Evolutionary conservation across 139 green algal genomes (phyloP), one percentile per base, ranked within the genome.

Genomic region (Chlorella sp.): DNA sequence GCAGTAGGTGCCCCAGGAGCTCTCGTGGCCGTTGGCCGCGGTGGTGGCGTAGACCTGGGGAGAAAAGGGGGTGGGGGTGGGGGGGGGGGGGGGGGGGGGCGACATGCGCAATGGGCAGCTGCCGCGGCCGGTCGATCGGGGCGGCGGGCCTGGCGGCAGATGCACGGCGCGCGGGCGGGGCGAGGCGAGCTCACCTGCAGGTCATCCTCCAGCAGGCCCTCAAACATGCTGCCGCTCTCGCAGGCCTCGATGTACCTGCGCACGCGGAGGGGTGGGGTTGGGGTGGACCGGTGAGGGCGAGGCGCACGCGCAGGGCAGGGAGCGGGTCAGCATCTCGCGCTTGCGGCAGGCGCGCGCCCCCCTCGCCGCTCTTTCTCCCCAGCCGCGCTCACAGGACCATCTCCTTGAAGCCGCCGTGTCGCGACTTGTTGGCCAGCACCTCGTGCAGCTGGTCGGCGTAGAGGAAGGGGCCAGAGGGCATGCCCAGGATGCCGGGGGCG

Each of bases 1-100:
- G 61, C 94, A 98, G 90, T 97, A 98, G 0, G 91, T 96, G 42
- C 87, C 95, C 93, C 94, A 99, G 21, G 83, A 93, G 48, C 81
- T 92, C 87, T 99, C 95, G 7, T 82, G 43, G 1, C 88, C 83
- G 60, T 98, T 98, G 64, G 95, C 85, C 6, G 95, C 95, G 17
- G 95, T 98, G 53, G 88, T 93, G 46, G 79, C 92, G 62, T 92
- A 97, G 11, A 93, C 82, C n/a, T n/a, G n/a, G n/a, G n/a, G n/a
- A n/a, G n/a, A n/a, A n/a, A n/a, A n/a, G n/a, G n/a, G n/a, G n/a
- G n/a, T n/a, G n/a, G n/a, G n/a, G n/a, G n/a, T n/a, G n/a, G n/a
- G n/a, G n/a, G n/a, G n/a, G n/a, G n/a, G n/a, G n/a, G n/a, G n/a
- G n/a, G n/a, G n/a, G n/a, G n/a, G n/a, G n/a, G n/a, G n/a, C n/a